Evolutionary conservation across 257 asterid species (phyloP), one percentile per base, ranked within the genome.

Genomic region (Solanum gandarillasii): DNA sequence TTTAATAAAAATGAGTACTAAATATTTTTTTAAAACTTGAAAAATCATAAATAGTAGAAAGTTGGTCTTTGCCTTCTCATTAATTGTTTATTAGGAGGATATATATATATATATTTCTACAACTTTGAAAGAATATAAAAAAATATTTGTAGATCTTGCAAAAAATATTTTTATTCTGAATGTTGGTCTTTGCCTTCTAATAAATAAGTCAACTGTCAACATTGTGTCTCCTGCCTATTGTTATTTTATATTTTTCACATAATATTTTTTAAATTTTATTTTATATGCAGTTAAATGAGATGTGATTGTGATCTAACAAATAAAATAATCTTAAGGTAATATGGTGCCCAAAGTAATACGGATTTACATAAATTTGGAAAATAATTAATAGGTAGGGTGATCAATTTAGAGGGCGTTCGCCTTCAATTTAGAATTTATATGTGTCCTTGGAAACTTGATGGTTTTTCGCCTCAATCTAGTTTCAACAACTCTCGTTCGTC

Each of bases 201-300:
- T 81, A 81, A 81, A 81, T 81, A 11, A 81, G 41, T 81, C 85
- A 79, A 79, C 65, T 79, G 67, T 43, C 85, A 79, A 79, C 85
- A 27, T 27, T 25, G 84, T 43, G 27, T 27, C 85, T 79, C 67
- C 85, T 41, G 38, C 38, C 65, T 13, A 78, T 41, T 78, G 41
- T 74, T 36, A 21, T 12, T 35, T 21, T 13, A 10, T 12, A 52
- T 52, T 36, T 76, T n/a, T 78, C 5, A 41, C 23, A 78, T 18
- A 58, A 41, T 78, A 41, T 25, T 41, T 38, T 74, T 23, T 4
- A 25, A 25, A 41, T 78, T 38, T 76, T 38, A 13, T 70, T 70
- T 27, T 35, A 39, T n/a, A 76, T 6, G 36, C 14, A 38, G 23
- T 7, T 41, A 78, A 13, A 43, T 25, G 27, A 79, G 27, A 38